Percentiles rank a stretch among this genome's conserved stretches.
phyloP scores from a whole-genome alignment of 345 rosid genomes.

The Rhodamnia argentea region DNA sequence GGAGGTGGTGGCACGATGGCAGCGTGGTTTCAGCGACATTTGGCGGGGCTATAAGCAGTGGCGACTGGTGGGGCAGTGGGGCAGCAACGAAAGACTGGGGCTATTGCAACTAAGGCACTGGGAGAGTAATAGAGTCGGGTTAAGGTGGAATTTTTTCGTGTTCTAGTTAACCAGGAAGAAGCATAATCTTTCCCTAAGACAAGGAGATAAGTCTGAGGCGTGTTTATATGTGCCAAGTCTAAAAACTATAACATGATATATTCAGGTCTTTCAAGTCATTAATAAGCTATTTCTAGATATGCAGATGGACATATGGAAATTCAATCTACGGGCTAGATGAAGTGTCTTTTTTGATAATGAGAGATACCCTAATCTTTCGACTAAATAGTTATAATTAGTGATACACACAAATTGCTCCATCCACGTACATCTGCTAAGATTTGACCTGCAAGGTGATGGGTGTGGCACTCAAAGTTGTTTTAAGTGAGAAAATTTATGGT shows the following conservation, averaged over 20 bases:
- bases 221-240: background rate
- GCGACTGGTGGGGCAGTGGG: background rate
- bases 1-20: background rate
- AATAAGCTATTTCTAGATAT: background rate
- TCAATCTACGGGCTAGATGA: background rate
- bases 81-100: background rate
- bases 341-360: background rate
- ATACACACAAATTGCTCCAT: background rate
- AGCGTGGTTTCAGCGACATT: background rate
- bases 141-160: background rate
- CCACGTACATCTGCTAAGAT: background rate
- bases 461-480: background rate
- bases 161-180: background rate
- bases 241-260: background rate
- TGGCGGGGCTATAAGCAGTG: background rate
- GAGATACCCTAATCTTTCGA: background rate
- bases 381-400: background rate
- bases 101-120: background rate
- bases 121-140: background rate
- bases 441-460: background rate
- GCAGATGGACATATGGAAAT: background rate
- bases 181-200: background rate
- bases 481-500: background rate
- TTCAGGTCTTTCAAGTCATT: background rate
- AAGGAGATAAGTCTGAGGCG: background rate